A percentile compares a stretch with the other conserved stretches of the same genome.
Evolutionary conservation across 2,329 filamentous ascomycete species (phyloP).

Genomic region (Claviceps lovelessii): DNA sequence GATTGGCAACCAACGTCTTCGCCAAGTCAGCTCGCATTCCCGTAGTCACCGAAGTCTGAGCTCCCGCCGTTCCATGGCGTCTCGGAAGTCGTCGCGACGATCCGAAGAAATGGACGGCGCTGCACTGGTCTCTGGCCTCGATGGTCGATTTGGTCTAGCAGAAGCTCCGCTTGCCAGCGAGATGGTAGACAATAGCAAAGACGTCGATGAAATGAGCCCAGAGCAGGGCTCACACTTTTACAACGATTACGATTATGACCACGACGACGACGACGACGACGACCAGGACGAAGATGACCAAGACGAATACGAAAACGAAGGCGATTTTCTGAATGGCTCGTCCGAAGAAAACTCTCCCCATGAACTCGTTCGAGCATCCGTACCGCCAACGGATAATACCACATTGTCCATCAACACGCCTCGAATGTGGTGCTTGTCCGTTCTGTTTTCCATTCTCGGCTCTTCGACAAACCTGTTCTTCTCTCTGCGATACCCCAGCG

Average conservation of each 20-base stretch:
- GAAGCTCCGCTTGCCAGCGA: constrained; percentile 33
- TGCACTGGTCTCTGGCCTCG: constrained; percentile 36
- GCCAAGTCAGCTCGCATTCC: constrained; percentile 20
- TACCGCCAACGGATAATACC: constrained; percentile 60
- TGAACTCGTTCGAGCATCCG: constrained; percentile 65
- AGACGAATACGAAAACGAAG: constrained; percentile 22
- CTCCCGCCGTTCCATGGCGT: constrained; percentile 18
- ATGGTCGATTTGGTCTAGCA: constrained; percentile 37
- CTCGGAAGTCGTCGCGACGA: constrained; percentile 19
- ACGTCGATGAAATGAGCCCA: constrained; percentile 19
- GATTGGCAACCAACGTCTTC: constrained; percentile 18
- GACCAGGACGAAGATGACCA: constrained; percentile 20
- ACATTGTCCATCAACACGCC: constrained; percentile 74
- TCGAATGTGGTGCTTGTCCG: constrained; percentile 73
- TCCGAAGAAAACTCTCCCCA: constrained; percentile 58
- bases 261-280: constrained; percentile 5
- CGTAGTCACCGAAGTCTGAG: constrained; percentile 14
- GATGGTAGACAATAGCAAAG: constrained; percentile 28
- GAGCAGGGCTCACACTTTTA: constrained; percentile 23
- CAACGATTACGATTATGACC: constrained; percentile 19
- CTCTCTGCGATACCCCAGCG: constrained; percentile 77
- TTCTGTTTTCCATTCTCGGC: constrained; percentile 65
- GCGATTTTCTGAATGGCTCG: constrained; percentile 26
- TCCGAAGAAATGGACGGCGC: constrained; percentile 39
- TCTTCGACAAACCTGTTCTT: constrained; percentile 82